phyloP scores from a whole-genome alignment of 1,284 basidiomycete genomes.

The Mycena citricolor region DNA sequence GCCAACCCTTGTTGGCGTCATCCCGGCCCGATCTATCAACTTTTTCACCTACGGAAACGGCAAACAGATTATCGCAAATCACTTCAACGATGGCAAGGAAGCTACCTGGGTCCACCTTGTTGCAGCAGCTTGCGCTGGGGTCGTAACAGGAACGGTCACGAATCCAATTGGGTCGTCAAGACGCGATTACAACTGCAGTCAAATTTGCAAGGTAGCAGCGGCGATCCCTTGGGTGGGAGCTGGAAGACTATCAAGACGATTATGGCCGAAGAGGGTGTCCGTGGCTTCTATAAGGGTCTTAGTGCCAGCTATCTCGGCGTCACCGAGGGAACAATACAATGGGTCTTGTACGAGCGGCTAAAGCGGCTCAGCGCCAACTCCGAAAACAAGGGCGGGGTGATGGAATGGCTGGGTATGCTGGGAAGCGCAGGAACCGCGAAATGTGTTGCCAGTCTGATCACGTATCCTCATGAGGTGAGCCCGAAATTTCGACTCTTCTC shows the following conservation, averaged over 20 bases:
- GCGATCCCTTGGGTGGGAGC: constrained; percentile 51
- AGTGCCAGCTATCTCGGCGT: constrained; percentile 96
- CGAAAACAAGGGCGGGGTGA: constrained; percentile 54
- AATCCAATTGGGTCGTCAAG: constrained; percentile 99
- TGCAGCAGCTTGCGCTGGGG: constrained; percentile 84
- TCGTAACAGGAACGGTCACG: constrained; percentile 87
- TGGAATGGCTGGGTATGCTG: constrained; percentile 80
- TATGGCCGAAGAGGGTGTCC: constrained; percentile 77
- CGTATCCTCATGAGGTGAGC: constrained; percentile 93
- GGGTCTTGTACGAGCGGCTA: constrained; percentile 92
- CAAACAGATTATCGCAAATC: constrained; percentile 84
- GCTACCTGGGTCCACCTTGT: constrained; percentile 84
- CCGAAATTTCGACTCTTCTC: background rate
- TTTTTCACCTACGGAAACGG: constrained; percentile 99
- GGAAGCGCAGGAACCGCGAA: constrained; percentile 94
- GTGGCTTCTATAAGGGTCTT: constrained; percentile 93
- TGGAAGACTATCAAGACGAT: constrained; percentile 72
- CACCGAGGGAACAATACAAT: constrained; percentile 96
- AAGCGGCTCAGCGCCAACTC: constrained; percentile 61
- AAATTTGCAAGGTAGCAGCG: background rate
- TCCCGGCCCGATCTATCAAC: constrained; percentile 95
- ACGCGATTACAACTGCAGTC: constrained; percentile 82
- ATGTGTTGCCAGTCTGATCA: constrained; percentile 89
- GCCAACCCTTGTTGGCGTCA: constrained; percentile 91
- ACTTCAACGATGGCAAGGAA: constrained; percentile 83